Percentiles rank a stretch among this genome's conserved stretches.
Conservation (phyloP, 2,329 filamentous ascomycete genomes). For the Sporothrix mexicana region DNA sequence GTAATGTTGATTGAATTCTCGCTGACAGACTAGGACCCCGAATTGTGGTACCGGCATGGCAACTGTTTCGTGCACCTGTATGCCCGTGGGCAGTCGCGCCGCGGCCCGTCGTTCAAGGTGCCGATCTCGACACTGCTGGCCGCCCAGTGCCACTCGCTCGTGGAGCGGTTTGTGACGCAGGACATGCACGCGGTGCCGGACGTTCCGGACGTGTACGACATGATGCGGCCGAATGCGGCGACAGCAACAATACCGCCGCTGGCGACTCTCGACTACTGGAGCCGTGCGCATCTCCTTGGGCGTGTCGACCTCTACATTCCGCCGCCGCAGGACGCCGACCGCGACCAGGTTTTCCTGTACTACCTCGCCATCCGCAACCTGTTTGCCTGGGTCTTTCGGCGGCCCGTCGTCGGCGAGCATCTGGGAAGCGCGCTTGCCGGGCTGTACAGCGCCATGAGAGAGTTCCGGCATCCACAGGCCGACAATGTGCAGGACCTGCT, state of each 20-base stretch:
- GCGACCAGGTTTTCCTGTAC: slow-evolving; percentile 63
- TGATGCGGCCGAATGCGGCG: slow-evolving; percentile 29
- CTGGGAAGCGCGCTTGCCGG: slow-evolving; percentile 68
- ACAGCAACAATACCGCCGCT: slow-evolving; percentile 40
- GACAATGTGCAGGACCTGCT: slow-evolving; percentile 68
- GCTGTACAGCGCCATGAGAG: slow-evolving; percentile 68
- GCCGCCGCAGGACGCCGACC: slow-evolving; percentile 59
- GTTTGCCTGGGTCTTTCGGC: slow-evolving; percentile 71
- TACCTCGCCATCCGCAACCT: slow-evolving; percentile 76
- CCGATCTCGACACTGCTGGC: slow-evolving; percentile 63
- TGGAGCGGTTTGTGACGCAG: slow-evolving; percentile 57
- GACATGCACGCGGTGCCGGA: slow-evolving; percentile 40
- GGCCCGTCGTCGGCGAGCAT: slow-evolving; percentile 69
- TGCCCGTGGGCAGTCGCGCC: slow-evolving; percentile 65
- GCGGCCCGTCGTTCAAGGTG: slow-evolving; percentile 71
- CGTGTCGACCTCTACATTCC: slow-evolving; percentile 72
- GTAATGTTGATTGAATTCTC: not conserved
- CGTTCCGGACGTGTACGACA: slow-evolving; percentile 20
- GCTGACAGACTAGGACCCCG: slow-evolving; percentile 63
- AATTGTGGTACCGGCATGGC: slow-evolving; percentile 71
- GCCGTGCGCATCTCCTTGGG: slow-evolving; percentile 36
- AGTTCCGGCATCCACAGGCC: slow-evolving; percentile 60
- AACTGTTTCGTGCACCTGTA: slow-evolving; percentile 75
- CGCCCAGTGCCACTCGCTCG: slow-evolving; percentile 64
- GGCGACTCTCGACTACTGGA: slow-evolving; percentile 34